Evolutionary conservation across 129 eudicot species (phyloP), one percentile per base, ranked within the genome.

Genomic region (Logfia minima): DNA sequence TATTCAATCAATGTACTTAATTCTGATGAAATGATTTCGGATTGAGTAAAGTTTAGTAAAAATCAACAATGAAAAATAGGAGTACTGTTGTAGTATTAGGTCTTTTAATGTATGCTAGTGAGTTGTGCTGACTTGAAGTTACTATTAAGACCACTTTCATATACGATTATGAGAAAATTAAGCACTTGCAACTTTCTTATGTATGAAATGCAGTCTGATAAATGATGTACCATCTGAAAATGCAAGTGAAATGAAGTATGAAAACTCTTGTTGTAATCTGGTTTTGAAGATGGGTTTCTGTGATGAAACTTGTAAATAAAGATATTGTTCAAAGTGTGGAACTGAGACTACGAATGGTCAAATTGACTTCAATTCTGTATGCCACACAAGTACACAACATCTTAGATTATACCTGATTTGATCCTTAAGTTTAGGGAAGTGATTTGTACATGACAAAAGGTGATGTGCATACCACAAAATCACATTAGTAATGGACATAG

Each of bases 251-350:
- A 37, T 34, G 10, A 31, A 19, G 18, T 41, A 2, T 60, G 51
- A 29, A 70, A 60, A 31, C 63, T 28, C 34, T 26, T 77, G 70
- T 31, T 77, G 22, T 28, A 68, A 56, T 70, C 41, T 48, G 66
- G 5, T 29, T 66, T 26, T 76, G 37, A 37, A 53, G 31, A 77
- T 34, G 68, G 53, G 52, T 55, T 34, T 67, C 45, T 23, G 48
- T 56, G 22, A 9, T 66, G 26, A 22, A 59, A 60, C 1, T 8
- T 65, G 45, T 51, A 53, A 51, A 71, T 43, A 59, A 77, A 39
- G 39, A 56, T 35, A 17, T 78, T 43, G 31, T 78, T 58, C 28
- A 34, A 6, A n/a, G 59, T 41, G 70, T 59, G 56, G 32, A 78
- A 59, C 13, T 56, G n/a, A 23, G 68, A 37, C 67, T 32, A 22